These are phyloP conservation scores for Thoreauomyces humboldtii DNA, from an alignment of 192 early-diverging fungal species.

Conservation along the genomic window DNA sequence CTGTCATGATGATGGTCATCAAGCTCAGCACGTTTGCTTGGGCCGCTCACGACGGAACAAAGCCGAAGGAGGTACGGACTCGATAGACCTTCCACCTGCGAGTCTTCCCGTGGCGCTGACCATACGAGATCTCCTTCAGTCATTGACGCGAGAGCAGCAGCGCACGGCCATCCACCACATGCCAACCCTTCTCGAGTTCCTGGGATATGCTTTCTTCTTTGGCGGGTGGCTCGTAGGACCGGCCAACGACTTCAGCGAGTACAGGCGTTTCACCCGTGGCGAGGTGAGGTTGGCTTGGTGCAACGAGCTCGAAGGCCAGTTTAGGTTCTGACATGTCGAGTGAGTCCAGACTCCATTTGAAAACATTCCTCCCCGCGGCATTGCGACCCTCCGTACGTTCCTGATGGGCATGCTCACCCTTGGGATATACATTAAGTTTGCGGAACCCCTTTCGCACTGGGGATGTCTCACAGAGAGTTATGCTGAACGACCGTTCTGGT, in stretches of 20 bases:
- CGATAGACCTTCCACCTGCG: background rate
- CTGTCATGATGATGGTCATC: conserved; percentile 85
- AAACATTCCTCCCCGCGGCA: conserved; percentile 11
- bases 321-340: background rate
- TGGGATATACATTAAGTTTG: conserved; percentile 18
- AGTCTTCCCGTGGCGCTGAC: background rate
- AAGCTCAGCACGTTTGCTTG: conserved; percentile 86
- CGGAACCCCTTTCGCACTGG: conserved; percentile 14
- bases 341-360: conserved; percentile 24
- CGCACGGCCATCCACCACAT: conserved; percentile 49
- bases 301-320: background rate
- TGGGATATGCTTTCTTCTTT: conserved; percentile 86
- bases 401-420: conserved; percentile 19
- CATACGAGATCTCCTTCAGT: background rate
- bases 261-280: conserved; percentile 49
- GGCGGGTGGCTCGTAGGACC: conserved; percentile 81
- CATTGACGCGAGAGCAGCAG: conserved; percentile 45
- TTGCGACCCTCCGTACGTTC: conserved; percentile 23
- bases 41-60: conserved; percentile 59
- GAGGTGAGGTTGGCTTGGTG: conserved; percentile 22
- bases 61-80: conserved; percentile 2
- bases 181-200: conserved; percentile 34
- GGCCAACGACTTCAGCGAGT: conserved; percentile 67
- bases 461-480: background rate
- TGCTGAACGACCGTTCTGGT: conserved; percentile 5